Conservation (phyloP, 768 basidiomycete genomes). For the Xerocomus spinulosus region DNA sequence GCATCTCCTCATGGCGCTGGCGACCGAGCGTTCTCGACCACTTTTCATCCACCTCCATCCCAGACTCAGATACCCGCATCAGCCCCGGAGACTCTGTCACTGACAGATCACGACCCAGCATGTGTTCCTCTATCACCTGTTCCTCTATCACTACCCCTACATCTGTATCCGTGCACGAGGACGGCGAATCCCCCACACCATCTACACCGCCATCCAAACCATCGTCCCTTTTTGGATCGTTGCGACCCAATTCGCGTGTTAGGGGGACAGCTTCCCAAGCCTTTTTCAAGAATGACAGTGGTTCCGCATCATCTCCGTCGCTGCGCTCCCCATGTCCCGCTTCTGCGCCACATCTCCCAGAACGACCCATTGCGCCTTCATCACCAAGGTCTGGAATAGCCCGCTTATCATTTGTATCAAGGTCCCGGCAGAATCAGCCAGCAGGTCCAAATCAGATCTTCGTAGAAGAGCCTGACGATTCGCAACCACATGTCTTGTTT, state of each 20-base stretch:
- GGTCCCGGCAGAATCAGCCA: conserved; percentile 13
- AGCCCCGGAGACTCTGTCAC: conserved; percentile 39
- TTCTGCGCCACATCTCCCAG: conserved; percentile 38
- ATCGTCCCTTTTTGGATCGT: conserved; percentile 31
- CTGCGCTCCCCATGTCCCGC: conserved; percentile 36
- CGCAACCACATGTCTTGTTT: conserved; percentile 30
- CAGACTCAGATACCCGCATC: conserved; percentile 41
- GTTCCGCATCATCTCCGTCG: conserved; percentile 30
- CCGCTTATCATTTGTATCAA: conserved; percentile 30
- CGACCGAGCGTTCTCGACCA: conserved; percentile 64
- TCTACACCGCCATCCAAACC: conserved; percentile 35
- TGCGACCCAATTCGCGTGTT: conserved; percentile 28
- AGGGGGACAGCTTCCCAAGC: conserved; percentile 30
- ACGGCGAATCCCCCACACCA: conserved; percentile 35
- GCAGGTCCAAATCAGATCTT: conserved; percentile 18
- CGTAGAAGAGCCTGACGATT: conserved; percentile 25
- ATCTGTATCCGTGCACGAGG: conserved; percentile 36
- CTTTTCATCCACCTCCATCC: conserved; percentile 48
- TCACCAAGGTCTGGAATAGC: conserved; percentile 29
- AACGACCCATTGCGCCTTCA: conserved; percentile 30
- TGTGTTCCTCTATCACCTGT: conserved; percentile 57
- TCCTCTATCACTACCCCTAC: conserved; percentile 40
- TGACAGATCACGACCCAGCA: conserved; percentile 51
- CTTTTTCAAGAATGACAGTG: conserved; percentile 26
- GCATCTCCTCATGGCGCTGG: conserved; percentile 41